Evolutionary conservation across 257 asterid genomes (phyloP).

Genomic region (Petunia secreta): DNA sequence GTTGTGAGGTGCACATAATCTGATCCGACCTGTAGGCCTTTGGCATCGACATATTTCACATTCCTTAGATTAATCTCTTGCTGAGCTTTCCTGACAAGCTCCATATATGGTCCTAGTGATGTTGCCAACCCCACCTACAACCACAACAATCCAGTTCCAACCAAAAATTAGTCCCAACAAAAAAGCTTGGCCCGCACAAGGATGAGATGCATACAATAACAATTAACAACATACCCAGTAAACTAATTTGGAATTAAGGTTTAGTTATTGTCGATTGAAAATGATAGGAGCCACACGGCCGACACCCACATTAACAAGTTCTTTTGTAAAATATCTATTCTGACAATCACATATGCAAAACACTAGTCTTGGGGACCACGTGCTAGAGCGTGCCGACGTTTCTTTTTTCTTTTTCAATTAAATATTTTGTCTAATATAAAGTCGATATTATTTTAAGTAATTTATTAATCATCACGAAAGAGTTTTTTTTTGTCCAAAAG

Average conservation of each 20-base stretch:
- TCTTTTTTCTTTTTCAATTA: not conserved
- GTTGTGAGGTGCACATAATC: too few relatives aligned
- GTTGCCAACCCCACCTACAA: slow-evolving; percentile 44
- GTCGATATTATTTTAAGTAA: not conserved
- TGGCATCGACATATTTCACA: slow-evolving; percentile 45
- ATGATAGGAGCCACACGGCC: too few relatives aligned
- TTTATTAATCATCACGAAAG: too few relatives aligned
- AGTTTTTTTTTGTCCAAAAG: too few relatives aligned
- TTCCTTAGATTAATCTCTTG: slow-evolving; percentile 32
- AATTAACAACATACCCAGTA: too few relatives aligned
- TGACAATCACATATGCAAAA: not conserved
- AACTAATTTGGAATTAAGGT: too few relatives aligned
- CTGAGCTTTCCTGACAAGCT: slow-evolving; percentile 42
- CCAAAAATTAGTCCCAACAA: not conserved
- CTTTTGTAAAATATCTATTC: not conserved
- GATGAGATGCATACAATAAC: too few relatives aligned
- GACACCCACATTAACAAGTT: not conserved
- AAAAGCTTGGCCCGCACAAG: too few relatives aligned
- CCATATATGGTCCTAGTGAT: slow-evolving; percentile 36
- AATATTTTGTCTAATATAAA: not conserved
- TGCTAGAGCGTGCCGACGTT: not conserved
- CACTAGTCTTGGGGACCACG: not conserved
- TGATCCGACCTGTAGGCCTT: not conserved
- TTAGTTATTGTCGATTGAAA: too few relatives aligned
- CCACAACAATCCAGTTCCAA: not conserved